Conservation (phyloP, 73 alveolate genomes). For the Tetrahymena elliotti region DNA sequence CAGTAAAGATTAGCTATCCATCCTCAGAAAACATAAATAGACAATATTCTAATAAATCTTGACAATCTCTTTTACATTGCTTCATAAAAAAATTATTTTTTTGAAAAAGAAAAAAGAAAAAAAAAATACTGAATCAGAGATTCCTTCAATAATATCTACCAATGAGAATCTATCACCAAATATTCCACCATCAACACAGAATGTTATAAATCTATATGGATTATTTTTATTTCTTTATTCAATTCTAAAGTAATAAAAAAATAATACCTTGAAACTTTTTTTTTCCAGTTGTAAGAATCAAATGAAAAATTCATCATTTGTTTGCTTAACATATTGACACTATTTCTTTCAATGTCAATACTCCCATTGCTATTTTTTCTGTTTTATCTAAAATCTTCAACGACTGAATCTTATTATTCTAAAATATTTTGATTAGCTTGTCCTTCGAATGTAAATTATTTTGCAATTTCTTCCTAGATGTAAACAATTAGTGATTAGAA, state of each 20-base stretch:
- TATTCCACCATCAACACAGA: not conserved
- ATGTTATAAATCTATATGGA: not conserved
- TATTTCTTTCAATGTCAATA: not conserved
- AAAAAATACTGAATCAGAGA: not conserved
- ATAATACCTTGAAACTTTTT: not conserved
- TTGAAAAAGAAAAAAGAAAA: not conserved
- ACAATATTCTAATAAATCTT: not conserved
- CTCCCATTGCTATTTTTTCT: not conserved
- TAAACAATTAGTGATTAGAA: not conserved
- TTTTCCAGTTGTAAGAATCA: not conserved
- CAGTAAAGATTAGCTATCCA: not conserved
- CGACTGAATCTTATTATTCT: not conserved
- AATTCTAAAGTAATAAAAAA: too few relatives aligned
- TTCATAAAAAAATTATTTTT: not conserved
- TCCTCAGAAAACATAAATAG: not conserved
- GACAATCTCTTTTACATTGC: not conserved
- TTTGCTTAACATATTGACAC: not conserved
- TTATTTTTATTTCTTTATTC: too few relatives aligned
- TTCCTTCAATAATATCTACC: not conserved
- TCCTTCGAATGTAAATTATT: not conserved
- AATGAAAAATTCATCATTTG: not conserved
- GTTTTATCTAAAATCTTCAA: not conserved
- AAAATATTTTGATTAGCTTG: not conserved
- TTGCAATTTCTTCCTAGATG: not conserved
- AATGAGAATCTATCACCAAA: not conserved